phyloP scores from a whole-genome alignment of 331 rosid species.

The Pyrus hybrid region DNA sequence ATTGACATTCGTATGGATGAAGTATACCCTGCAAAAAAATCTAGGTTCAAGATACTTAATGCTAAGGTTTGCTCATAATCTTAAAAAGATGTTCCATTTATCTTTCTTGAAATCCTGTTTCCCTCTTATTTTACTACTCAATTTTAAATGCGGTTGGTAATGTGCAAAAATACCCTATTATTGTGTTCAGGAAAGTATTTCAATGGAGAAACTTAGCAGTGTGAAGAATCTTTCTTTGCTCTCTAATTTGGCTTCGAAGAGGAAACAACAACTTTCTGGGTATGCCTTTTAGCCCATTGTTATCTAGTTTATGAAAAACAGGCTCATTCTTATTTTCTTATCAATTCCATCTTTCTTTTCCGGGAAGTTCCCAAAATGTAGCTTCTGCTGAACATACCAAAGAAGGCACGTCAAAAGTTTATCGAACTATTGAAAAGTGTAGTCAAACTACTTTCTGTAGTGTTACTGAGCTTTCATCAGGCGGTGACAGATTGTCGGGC shows the following conservation, averaged over 20 bases:
- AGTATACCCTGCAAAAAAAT: constrained; percentile 71
- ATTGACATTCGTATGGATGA: constrained; percentile 67
- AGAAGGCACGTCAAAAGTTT: constrained; percentile 19
- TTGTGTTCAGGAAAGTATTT: constrained; percentile 46
- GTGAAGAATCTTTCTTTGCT: constrained; percentile 39
- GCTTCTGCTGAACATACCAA: constrained; percentile 24
- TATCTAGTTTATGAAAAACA: background rate
- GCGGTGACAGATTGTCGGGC: constrained; percentile 46
- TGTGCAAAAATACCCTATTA: background rate
- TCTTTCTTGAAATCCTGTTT: background rate
- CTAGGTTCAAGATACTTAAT: constrained; percentile 56
- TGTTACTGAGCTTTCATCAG: constrained; percentile 67
- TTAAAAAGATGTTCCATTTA: background rate
- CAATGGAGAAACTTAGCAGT: constrained; percentile 37
- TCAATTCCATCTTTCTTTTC: constrained; percentile 16
- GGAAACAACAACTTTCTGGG: constrained; percentile 40
- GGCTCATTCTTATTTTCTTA: background rate
- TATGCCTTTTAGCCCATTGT: constrained; percentile 18
- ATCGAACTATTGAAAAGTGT: constrained; percentile 43
- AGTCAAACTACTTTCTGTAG: constrained; percentile 64
- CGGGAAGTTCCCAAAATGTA: constrained; percentile 40
- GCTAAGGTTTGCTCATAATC: constrained; percentile 44
- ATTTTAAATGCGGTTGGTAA: background rate
- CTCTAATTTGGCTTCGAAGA: constrained; percentile 37
- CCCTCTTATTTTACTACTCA: background rate